Percentiles rank a stretch among this genome's conserved stretches.
These are phyloP conservation scores for Medicago truncatula DNA, from an alignment of 306 rosid species.

Conservation along the genomic window MtrunA17r5.0-ANR NC_053048.1:28126001-28126500, in stretches of 20 bases:
- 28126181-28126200: conserved; percentile 26
- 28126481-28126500: conserved; percentile 92
- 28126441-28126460: conserved; percentile 83
- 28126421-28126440: conserved; percentile 44
- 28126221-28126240: conserved; percentile 25
- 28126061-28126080: too few species aligned
- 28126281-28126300: conserved; percentile 92
- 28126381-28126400: conserved; percentile 29
- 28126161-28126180: conserved; percentile 40
- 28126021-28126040: too few species aligned
- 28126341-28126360: conserved; percentile 31
- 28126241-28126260: conserved; percentile 42
- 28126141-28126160: conserved; percentile 92
- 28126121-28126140: conserved; percentile 98
- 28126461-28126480: conserved; percentile 91
- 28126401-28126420: not conserved
- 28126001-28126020: too few species aligned
- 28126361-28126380: conserved; percentile 33
- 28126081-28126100: too few species aligned
- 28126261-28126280: conserved; percentile 54
- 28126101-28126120: conserved; percentile 87
- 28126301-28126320: conserved; percentile 84
- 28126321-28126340: conserved; percentile 82
- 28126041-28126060: too few species aligned
- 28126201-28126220: conserved; percentile 34